Conservation (phyloP, 176 grass and related monocot genomes). For the Musa beccarii region DNA sequence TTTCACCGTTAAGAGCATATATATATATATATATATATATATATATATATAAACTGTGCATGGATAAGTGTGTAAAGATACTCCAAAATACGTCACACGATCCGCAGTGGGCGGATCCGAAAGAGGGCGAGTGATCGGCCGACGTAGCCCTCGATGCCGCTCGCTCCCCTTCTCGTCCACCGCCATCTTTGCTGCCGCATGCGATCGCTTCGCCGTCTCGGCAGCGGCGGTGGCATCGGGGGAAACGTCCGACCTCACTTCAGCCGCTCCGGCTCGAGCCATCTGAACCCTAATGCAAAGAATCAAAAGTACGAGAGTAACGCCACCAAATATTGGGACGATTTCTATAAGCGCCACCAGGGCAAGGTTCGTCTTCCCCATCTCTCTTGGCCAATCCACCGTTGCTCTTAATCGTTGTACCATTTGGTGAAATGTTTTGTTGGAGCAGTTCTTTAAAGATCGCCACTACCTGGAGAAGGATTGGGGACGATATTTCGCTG, state of each 20-base stretch:
- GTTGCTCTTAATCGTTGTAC: not conserved
- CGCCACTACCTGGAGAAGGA: conserved; percentile 25
- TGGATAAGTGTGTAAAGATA: too few relatives aligned
- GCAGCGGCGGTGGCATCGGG: too few relatives aligned
- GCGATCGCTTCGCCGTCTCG: not conserved
- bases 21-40: too few relatives aligned
- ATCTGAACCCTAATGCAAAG: not conserved
- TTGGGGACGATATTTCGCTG: conserved; percentile 15
- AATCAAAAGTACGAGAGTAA: conserved; percentile 20
- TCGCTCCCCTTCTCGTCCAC: not conserved
- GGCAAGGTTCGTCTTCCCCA: conserved; percentile 10
- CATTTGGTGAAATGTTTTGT: not conserved
- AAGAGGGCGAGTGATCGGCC: too few relatives aligned
- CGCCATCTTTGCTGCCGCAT: not conserved
- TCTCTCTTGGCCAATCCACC: not conserved
- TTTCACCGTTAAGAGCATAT: too few relatives aligned
- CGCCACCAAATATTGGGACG: conserved; percentile 20
- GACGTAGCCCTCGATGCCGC: not conserved
- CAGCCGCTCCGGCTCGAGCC: conserved; percentile 3
- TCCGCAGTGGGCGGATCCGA: too few relatives aligned
- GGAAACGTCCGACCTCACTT: not conserved
- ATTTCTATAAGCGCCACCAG: conserved; percentile 21
- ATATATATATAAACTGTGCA: too few relatives aligned
- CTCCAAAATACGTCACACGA: too few relatives aligned
- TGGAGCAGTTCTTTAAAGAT: conserved; percentile 18